Percentiles rank a stretch among this genome's conserved stretches.
These are phyloP conservation scores for Sicyos baderoa DNA, from an alignment of 306 rosid genomes.

Conservation along the genomic window DNA sequence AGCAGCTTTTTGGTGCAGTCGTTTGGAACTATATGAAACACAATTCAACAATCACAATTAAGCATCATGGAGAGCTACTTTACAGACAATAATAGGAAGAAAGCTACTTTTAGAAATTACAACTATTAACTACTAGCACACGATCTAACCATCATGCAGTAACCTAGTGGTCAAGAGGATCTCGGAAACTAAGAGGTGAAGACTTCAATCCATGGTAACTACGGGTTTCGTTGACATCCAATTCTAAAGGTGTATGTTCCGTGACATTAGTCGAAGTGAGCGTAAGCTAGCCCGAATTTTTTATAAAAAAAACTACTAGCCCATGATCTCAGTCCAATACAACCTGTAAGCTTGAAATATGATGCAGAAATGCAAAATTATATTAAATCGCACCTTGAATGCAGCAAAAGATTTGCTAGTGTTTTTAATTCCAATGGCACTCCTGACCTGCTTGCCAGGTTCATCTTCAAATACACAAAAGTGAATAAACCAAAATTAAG, in stretches of 20 bases:
- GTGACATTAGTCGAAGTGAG: too few relatives aligned
- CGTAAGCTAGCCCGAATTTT: too few relatives aligned
- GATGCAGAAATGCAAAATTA: neutral
- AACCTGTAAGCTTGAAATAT: neutral
- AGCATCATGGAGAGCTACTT: neutral
- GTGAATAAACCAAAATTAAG: neutral
- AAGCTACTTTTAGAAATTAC: neutral
- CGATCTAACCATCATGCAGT: neutral
- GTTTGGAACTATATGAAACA: conserved; percentile 72
- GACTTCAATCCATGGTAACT: too few relatives aligned
- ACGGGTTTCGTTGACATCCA: too few relatives aligned
- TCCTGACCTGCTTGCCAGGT: conserved; percentile 91
- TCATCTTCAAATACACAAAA: conserved; percentile 55
- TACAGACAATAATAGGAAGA: conserved; percentile 9
- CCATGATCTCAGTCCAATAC: too few relatives aligned
- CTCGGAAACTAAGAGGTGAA: too few relatives aligned
- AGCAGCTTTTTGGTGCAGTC: conserved; percentile 97
- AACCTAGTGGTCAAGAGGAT: too few relatives aligned
- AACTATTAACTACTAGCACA: neutral
- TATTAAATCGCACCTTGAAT: conserved; percentile 56
- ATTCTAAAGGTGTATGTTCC: too few relatives aligned
- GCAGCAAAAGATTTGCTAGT: conserved; percentile 82
- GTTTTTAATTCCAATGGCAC: conserved; percentile 88
- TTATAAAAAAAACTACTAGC: too few relatives aligned
- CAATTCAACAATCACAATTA: conserved; percentile 2